Conservation (phyloP, 805 yeast genomes). For the Metschnikowia peoriensis region DNA sequence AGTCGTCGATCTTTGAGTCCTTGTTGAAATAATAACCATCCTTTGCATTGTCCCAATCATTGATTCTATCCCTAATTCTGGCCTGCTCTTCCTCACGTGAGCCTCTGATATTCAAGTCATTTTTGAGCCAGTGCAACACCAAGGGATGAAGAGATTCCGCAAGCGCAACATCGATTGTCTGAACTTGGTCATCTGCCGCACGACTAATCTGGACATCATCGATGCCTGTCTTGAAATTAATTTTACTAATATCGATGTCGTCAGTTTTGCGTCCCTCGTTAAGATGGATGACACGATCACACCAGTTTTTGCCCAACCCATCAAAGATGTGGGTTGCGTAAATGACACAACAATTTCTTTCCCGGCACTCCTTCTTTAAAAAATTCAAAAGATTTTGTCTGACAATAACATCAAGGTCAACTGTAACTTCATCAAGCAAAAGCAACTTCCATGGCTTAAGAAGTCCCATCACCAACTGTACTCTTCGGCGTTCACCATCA, state of each 20-base stretch:
- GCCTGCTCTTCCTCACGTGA: slow-evolving; percentile 45
- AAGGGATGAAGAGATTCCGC: slow-evolving; percentile 67
- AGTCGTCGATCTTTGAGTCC: slow-evolving; percentile 42
- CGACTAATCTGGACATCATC: slow-evolving; percentile 23
- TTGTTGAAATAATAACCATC: slow-evolving; percentile 42
- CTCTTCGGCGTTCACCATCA: slow-evolving; percentile 94
- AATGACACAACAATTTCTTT: slow-evolving; percentile 71
- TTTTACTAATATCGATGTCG: slow-evolving; percentile 29
- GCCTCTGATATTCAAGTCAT: slow-evolving; percentile 55
- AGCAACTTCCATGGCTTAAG: slow-evolving; percentile 86
- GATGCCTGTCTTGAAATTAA: slow-evolving; percentile 31
- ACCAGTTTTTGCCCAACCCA: slow-evolving; percentile 83
- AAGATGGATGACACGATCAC: slow-evolving; percentile 77
- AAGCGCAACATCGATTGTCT: slow-evolving; percentile 35
- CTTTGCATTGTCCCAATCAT: slow-evolving; percentile 54
- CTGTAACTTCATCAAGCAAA: slow-evolving; percentile 94
- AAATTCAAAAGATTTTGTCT: slow-evolving; percentile 71
- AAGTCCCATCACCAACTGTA: slow-evolving; percentile 91
- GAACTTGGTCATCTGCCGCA: slow-evolving; percentile 23
- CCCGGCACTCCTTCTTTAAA: slow-evolving; percentile 67
- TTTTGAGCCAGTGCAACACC: slow-evolving; percentile 63
- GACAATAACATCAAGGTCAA: slow-evolving; percentile 91
- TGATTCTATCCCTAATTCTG: slow-evolving; percentile 41
- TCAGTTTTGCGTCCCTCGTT: slow-evolving; percentile 57
- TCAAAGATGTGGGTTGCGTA: slow-evolving; percentile 97